Base-by-base conservation (phyloP, 2,329 filamentous ascomycete species). In the Sporothrix globosa region DNA sequence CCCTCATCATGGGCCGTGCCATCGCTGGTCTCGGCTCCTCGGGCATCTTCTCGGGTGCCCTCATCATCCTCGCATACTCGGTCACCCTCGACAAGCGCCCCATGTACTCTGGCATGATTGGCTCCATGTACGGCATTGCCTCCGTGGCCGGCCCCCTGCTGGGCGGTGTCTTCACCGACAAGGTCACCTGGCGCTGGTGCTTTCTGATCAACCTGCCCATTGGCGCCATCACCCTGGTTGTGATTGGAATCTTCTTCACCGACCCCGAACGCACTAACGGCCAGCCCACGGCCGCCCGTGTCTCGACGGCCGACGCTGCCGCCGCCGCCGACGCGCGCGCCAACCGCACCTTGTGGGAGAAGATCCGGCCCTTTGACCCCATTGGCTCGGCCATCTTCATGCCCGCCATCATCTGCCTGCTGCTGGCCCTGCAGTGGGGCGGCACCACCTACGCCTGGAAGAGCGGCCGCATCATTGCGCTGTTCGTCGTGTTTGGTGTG, bases 341-440 rank as follows among this genome's bases (percentile, higher is more conserved):
- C 50, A 66, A 54, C 65, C 53, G 56, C 24, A 70, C 67, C 11
- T 69, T 79, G 0, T 71, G 79, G n/a, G 52, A 70, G 17, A 69
- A 69, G 48, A 21, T 72, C 21, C 54, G 48, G 39, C 69, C 67
- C 56, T 66, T 74, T 21, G 74, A 76, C 48, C 70, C 71, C 34
- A 19, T 74, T 5, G 74, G 74, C 39, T 69, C 69, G 1, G 24
- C 70, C 10, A 30, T 75, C n/a, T 72, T 76, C 48, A 69, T 73
- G n/a, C 72, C 75, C 9, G 68, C 79, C 17, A 79, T 83, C 24
- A 76, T 82, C 48, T 83, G 81, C 73, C 78, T 83, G 17, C 74
- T 84, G 2, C 75, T 85, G n/a, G 82, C 82, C 11, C 77, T 85
- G 14, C 80, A 83, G 70, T 84, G 81, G 81, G 80, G 80, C 69